Conservation (phyloP, 225 moss, liverwort and hornwort genomes). For the Marchantia polymorpha region DNA sequence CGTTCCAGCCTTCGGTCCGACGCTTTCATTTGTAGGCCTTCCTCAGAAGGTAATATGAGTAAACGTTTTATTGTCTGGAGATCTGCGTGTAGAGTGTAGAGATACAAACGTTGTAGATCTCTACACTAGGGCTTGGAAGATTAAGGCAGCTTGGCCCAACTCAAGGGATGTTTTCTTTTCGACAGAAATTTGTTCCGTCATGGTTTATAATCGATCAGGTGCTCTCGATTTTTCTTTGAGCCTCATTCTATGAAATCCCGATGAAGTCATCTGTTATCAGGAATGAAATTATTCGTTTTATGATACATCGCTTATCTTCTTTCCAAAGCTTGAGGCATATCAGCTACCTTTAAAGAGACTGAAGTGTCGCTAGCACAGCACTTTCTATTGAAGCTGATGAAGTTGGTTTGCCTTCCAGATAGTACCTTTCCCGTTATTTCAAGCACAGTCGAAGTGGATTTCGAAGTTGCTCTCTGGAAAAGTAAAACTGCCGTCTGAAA, state of each 20-base stretch:
- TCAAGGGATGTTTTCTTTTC: neutral
- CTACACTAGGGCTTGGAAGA: too few relatives aligned
- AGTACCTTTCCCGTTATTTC: constrained; percentile 57
- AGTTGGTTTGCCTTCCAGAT: constrained; percentile 33
- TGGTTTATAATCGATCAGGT: neutral
- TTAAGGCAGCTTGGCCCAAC: neutral
- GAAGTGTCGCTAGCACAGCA: neutral
- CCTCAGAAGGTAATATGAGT: constrained; percentile 54
- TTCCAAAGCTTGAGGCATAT: neutral
- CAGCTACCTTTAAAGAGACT: neutral
- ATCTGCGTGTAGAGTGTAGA: too few relatives aligned
- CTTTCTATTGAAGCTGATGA: neutral
- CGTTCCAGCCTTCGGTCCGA: constrained; percentile 69
- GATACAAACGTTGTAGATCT: too few relatives aligned
- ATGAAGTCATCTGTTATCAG: neutral
- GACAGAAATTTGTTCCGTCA: neutral
- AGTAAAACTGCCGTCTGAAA: constrained; percentile 45
- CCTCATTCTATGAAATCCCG: neutral
- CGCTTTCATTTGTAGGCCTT: constrained; percentile 78
- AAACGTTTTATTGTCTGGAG: neutral
- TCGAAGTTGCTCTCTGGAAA: constrained; percentile 69
- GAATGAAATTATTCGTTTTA: neutral
- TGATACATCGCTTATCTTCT: neutral
- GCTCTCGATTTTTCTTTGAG: neutral
- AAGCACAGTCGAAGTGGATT: constrained; percentile 86